These are phyloP conservation scores for Cymbopogon flexuosus DNA, from an alignment of 202 grass and related monocot species.

Conservation along the genomic window DNA sequence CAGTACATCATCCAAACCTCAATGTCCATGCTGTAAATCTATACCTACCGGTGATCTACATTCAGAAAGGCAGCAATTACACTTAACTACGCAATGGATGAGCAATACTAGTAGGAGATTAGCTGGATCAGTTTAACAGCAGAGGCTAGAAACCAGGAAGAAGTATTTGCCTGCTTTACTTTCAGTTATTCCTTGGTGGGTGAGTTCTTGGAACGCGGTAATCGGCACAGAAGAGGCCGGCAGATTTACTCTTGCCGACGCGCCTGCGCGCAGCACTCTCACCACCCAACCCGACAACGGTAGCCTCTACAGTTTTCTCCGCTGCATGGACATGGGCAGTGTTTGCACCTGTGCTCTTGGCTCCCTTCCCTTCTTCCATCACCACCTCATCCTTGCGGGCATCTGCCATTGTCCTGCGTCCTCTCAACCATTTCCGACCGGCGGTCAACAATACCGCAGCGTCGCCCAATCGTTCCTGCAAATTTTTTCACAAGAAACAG, in stretches of 20 bases:
- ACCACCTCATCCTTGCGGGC: not conserved
- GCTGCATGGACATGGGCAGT: slow-evolving; percentile 36
- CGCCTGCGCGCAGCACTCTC: not conserved
- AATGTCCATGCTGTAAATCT: not conserved
- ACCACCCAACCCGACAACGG: slow-evolving; percentile 31
- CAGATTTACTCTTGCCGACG: slow-evolving; percentile 32
- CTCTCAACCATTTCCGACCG: slow-evolving; percentile 36
- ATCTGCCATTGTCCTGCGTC: not conserved
- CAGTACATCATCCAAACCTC: slow-evolving; percentile 4
- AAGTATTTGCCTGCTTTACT: slow-evolving; percentile 49
- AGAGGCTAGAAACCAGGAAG: slow-evolving; percentile 15
- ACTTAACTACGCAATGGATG: not conserved
- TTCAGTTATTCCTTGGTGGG: slow-evolving; percentile 62
- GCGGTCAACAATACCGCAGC: not conserved
- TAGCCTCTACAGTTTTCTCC: slow-evolving; percentile 45
- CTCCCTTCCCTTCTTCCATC: slow-evolving; percentile 20
- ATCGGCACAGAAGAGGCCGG: slow-evolving; percentile 47
- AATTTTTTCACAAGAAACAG: not conserved
- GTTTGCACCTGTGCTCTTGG: slow-evolving; percentile 63
- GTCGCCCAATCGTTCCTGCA: slow-evolving; percentile 7
- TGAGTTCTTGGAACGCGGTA: slow-evolving; percentile 57
- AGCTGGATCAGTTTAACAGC: not conserved
- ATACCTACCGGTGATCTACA: not conserved
- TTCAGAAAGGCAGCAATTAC: not conserved
- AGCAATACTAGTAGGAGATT: not conserved